These are phyloP conservation scores for Magnolia changhungtana DNA, from an alignment of 164 flowering plant species.

Conservation along the genomic window DNA sequence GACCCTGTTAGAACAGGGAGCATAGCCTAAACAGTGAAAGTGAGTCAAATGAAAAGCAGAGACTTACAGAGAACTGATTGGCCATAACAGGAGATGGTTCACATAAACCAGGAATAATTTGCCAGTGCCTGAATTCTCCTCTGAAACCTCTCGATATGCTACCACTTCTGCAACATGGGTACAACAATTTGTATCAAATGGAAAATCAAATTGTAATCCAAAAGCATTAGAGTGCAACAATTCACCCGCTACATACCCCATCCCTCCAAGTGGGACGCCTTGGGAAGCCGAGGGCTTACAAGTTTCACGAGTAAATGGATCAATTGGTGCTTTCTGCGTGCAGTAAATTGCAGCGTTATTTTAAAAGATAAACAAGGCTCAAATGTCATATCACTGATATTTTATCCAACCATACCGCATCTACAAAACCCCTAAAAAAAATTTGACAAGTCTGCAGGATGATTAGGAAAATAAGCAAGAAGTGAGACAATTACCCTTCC, in stretches of 20 bases:
- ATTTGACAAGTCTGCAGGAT: not conserved
- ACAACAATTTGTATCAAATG: not conserved
- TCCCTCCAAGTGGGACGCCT: slow-evolving; percentile 98
- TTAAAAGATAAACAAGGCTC: not conserved
- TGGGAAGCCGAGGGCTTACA: slow-evolving; percentile 97
- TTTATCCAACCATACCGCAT: not conserved
- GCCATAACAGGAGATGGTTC: slow-evolving; percentile 93
- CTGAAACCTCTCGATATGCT: slow-evolving; percentile 99
- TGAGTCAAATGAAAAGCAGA: slow-evolving; percentile 16
- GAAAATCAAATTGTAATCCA: not conserved
- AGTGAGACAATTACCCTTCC: slow-evolving; percentile 64
- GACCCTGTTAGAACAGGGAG: no score
- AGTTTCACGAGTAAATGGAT: slow-evolving; percentile 86
- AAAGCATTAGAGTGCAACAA: not conserved
- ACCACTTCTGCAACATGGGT: slow-evolving; percentile 67
- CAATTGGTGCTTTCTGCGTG: slow-evolving; percentile 93
- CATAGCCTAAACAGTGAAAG: not conserved
- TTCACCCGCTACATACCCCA: slow-evolving; percentile 69
- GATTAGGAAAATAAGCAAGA: not conserved
- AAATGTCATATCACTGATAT: not conserved
- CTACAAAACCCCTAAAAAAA: not conserved
- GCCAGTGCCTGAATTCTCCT: slow-evolving; percentile 94
- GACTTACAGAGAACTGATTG: slow-evolving; percentile 91
- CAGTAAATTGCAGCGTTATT: slow-evolving; percentile 2
- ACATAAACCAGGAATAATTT: slow-evolving; percentile 82